Percentiles rank a stretch among this genome's conserved stretches.
Evolutionary conservation across 1,139 yeast species (phyloP).

Genomic region (Hanseniaspora sp.): DNA sequence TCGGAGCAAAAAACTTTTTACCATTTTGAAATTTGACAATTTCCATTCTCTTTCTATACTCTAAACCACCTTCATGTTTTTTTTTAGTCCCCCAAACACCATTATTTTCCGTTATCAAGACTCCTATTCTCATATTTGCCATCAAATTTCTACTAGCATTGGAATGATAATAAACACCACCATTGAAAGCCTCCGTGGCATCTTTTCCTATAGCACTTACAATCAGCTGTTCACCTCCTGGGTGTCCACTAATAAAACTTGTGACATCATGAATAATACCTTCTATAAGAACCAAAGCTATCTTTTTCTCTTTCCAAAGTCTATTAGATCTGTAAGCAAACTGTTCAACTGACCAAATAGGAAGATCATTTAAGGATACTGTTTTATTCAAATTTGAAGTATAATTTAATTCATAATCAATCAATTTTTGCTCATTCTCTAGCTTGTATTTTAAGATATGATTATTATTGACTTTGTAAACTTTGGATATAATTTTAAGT

Average conservation of each 20-base stretch:
- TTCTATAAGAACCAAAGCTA: slow-evolving; percentile 38
- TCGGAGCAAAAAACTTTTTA: slow-evolving; percentile 33
- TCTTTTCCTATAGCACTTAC: slow-evolving; percentile 58
- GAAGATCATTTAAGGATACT: slow-evolving; percentile 58
- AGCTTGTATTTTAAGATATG: slow-evolving; percentile 46
- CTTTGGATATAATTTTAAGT: slow-evolving; percentile 34
- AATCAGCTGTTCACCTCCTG: slow-evolving; percentile 55
- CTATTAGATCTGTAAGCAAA: slow-evolving; percentile 36
- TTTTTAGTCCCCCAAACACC: slow-evolving; percentile 52
- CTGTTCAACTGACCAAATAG: slow-evolving; percentile 43
- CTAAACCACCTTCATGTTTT: background rate
- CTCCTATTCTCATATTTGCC: slow-evolving; percentile 68
- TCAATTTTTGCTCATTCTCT: slow-evolving; percentile 53
- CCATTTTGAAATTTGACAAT: slow-evolving; percentile 17
- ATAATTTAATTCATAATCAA: slow-evolving; percentile 31
- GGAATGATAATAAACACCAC: slow-evolving; percentile 65
- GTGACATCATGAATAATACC: slow-evolving; percentile 65
- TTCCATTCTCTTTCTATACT: slow-evolving; percentile 15
- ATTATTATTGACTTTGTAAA: slow-evolving; percentile 37
- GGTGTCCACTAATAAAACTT: slow-evolving; percentile 62
- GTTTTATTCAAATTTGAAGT: slow-evolving; percentile 40
- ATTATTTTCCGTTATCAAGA: slow-evolving; percentile 63
- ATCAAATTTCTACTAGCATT: slow-evolving; percentile 60
- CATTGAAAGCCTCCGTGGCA: slow-evolving; percentile 61
- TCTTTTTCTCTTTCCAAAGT: slow-evolving; percentile 26